These are phyloP conservation scores for Ailanthus altissimus DNA, from an alignment of 345 rosid genomes.

Conservation along the genomic window DNA sequence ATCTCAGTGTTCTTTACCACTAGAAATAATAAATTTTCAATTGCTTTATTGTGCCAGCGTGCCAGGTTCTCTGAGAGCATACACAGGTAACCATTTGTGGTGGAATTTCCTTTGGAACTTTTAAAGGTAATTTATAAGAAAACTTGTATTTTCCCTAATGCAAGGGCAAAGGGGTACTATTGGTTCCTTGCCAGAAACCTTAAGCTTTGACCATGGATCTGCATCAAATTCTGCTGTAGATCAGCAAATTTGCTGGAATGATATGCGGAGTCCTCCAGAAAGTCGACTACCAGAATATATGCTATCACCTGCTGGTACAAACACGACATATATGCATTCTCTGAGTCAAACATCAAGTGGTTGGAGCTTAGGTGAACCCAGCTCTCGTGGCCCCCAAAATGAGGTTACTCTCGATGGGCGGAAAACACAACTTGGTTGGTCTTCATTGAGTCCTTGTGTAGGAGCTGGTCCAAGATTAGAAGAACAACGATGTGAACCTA, in stretches of 20 bases:
- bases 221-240: constrained; percentile 60
- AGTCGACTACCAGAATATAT: constrained; percentile 46
- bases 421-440: constrained; percentile 47
- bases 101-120: constrained; percentile 30
- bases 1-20: constrained; percentile 10
- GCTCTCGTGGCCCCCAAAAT: constrained; percentile 50
- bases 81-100: constrained; percentile 19
- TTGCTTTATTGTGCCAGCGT: constrained; percentile 19
- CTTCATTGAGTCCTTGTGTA: constrained; percentile 33
- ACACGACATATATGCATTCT: constrained; percentile 40
- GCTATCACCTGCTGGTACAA: constrained; percentile 46
- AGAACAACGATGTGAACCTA: constrained; percentile 44
- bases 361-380: constrained; percentile 55
- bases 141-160: constrained; percentile 52
- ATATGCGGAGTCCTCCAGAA: constrained; percentile 52
- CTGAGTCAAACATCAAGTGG: constrained; percentile 43
- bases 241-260: constrained; percentile 67
- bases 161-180: constrained; percentile 80
- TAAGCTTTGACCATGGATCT: constrained; percentile 81
- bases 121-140: constrained; percentile 16
- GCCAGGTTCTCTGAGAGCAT: constrained; percentile 10
- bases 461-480: constrained; percentile 43
- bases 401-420: constrained; percentile 44
- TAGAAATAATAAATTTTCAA: not conserved
- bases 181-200: constrained; percentile 69